Evolutionary conservation across 805 yeast genomes (phyloP), one percentile per base, ranked within the genome.

Genomic region (Scheffersomyces coipomensis): DNA sequence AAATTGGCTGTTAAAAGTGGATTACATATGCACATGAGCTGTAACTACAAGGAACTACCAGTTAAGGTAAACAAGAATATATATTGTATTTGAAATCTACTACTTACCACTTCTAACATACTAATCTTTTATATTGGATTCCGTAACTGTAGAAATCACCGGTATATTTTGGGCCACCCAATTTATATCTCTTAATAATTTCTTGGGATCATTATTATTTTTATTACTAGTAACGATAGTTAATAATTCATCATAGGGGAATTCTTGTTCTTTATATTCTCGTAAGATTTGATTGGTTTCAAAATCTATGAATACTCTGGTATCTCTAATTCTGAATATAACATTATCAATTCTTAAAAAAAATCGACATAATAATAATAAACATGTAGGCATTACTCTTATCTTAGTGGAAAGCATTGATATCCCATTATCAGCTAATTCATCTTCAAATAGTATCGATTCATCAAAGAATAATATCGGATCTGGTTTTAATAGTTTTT

Each of bases 391-490:
- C 97, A 93, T 93, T 3, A 89, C 97, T 45, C 99, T 68, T 16
- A 93, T 77, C 60, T 90, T 90, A 25, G 83, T 81, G 37, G 81
- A 79, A 39, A 87, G 64, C 39, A 87, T 76, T 0, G 95, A 79
- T 13, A 88, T 85, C 6, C 99, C 99, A 59, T 91, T 93, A 59
- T 93, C 99, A 3, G 96, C 98, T 39, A 93, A 69, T 58, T 93
- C 99, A 55, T 93, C 99, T 57, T 93, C 99, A 57, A 78, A 93
- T 23, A 93, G 66, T 5, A 87, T 79, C 69, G 88, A 79, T 51
- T 91, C 97, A 56, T 89, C 97, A 55, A 79, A 93, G 59, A 87
- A 89, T 39, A 88, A 56, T 32, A 93, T 93, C 1, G 96, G 96
- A 52, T 88, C 96, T 5, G 84, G 88, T 42, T 73, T 68, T 25